These are phyloP conservation scores for Asterophora lycoperdoides DNA, from an alignment of 768 basidiomycete species.

Conservation along the genomic window DNA sequence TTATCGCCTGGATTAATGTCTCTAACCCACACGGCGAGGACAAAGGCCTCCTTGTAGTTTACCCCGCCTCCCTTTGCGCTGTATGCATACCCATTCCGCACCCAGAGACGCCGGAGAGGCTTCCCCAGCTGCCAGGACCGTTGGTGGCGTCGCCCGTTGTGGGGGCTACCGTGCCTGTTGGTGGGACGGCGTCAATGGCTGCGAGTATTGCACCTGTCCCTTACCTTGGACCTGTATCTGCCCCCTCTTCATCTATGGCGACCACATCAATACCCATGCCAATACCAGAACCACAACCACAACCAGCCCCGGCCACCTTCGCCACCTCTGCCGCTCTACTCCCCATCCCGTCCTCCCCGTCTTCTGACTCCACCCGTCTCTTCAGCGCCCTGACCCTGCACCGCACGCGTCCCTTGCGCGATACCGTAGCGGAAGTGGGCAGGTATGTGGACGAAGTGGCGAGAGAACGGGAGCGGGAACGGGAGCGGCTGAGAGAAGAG, in stretches of 20 bases:
- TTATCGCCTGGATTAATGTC: conserved; percentile 72
- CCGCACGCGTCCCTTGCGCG: conserved; percentile 44
- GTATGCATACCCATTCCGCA: conserved; percentile 34
- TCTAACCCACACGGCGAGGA: conserved; percentile 79
- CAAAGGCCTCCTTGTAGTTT: conserved; percentile 71
- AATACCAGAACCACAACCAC: not conserved
- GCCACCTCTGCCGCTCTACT: conserved; percentile 17
- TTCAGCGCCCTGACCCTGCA: conserved; percentile 52
- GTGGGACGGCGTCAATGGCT: too few species aligned
- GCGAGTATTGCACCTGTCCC: too few species aligned
- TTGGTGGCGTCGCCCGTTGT: conserved; percentile 50
- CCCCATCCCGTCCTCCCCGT: conserved; percentile 25
- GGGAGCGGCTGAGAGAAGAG: conserved; percentile 66
- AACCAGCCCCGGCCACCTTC: not conserved
- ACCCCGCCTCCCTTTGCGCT: conserved; percentile 60
- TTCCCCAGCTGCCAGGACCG: conserved; percentile 63
- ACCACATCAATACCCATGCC: too few species aligned
- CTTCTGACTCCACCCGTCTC: conserved; percentile 30
- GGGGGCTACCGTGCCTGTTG: conserved; percentile 29
- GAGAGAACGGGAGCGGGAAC: conserved; percentile 72
- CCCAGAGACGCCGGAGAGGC: conserved; percentile 38
- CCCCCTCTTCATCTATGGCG: too few species aligned
- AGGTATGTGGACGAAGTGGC: conserved; percentile 73
- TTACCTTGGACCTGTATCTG: too few species aligned
- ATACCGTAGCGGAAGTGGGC: conserved; percentile 57